A percentile compares a stretch with the other conserved stretches of the same genome.
These are phyloP conservation scores for Podospora sp. DNA, from an alignment of 495 filamentous ascomycete species.

Conservation along the genomic window DNA sequence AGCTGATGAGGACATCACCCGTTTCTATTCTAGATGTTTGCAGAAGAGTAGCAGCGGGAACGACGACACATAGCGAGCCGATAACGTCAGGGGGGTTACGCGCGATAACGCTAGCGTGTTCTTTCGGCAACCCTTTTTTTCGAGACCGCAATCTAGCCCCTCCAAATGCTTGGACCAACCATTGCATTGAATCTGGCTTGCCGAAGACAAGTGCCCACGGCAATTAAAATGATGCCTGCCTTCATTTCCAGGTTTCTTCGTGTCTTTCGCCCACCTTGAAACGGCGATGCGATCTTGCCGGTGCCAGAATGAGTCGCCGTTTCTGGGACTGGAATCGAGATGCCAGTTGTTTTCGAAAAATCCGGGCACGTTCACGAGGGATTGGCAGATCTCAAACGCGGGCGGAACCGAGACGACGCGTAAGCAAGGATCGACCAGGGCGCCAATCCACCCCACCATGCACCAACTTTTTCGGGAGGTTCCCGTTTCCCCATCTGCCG, in stretches of 20 bases:
- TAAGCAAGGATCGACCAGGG: neutral
- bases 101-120: constrained; percentile 13
- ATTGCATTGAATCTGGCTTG: constrained; percentile 7
- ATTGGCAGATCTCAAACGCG: constrained; percentile 18
- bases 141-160: constrained; percentile 9
- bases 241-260: neutral
- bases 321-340: neutral
- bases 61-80: neutral
- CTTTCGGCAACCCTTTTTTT: neutral
- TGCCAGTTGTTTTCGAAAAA: neutral
- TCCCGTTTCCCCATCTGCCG: neutral
- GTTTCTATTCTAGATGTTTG: constrained; percentile 8
- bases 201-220: constrained; percentile 2
- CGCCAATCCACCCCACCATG: neutral
- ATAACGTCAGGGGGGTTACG: constrained; percentile 11
- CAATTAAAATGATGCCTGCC: constrained; percentile 2
- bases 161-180: constrained; percentile 10
- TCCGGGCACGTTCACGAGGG: constrained; percentile 1
- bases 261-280: neutral
- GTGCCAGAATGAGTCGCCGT: neutral
- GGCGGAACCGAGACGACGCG: constrained; percentile 7
- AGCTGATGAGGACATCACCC: constrained; percentile 19
- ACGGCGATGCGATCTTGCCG: neutral
- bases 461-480: neutral
- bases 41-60: neutral